Base-by-base conservation (phyloP, 352 stramenopile species). In the Phytopythium aichiense region DNA sequence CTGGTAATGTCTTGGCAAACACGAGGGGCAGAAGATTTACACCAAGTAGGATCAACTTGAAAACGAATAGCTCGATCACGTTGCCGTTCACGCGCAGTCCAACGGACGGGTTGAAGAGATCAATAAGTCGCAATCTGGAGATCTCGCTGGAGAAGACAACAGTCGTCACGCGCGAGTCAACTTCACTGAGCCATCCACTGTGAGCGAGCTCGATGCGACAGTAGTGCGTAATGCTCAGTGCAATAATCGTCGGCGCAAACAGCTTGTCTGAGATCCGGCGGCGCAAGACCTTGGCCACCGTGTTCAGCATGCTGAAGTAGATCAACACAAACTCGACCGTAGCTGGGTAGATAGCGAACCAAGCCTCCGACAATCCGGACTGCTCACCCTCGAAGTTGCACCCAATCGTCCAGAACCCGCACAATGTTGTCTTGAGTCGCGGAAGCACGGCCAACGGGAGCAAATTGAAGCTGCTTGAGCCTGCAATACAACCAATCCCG, bases 331-430 rank as follows among this genome's bases (percentile, higher is more conserved):
- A 8, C 25, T 70, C 63, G 3, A 59, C 59, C 37, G 70, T 73
- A 0, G 63, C 56, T 13, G 67, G 67, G 37, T 73, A 73, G 3
- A 73, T 63, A 1, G 45, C 60, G 48, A 73, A 71, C 64, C 67
- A 71, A 5, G 67, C 48, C 20, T 74, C 58, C 2, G 64, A 69
- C 12, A 84, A 57, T 0, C 46, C 63, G 16, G 28, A 22, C 35
- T 81, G 72, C 20, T 81, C 59, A 1, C 75, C 75, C 65, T 84
- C 65, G 46, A 79, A 84, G 11, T 54, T 30, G 50, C 69, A 79
- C 5, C 75, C 69, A 20, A 66, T 49, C 4, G 63, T 74, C 54
- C 61, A 78, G 40, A 79, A 79, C 2, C 58, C 67, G 1, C 69
- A 56, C 25, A 77, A 58, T 0, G 66, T 62, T n/a, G 58, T 62